These are phyloP conservation scores for Paecilomyces formosus DNA, from an alignment of 2,329 filamentous ascomycete species.

Conservation along the genomic window DNA sequence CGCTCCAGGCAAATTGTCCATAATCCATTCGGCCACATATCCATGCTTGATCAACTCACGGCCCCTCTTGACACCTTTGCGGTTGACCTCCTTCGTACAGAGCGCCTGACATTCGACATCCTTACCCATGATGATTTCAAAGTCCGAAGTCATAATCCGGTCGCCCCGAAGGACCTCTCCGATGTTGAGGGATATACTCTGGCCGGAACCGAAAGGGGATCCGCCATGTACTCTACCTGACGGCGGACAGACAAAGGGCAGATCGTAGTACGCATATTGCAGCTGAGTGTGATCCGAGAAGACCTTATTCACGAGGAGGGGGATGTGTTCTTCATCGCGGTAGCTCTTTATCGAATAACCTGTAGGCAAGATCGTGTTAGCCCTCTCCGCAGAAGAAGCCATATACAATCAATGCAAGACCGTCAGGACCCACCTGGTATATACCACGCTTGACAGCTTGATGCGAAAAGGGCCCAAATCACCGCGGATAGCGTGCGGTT, in stretches of 20 bases:
- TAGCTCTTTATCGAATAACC: constrained; percentile 82
- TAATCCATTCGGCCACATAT: constrained; percentile 89
- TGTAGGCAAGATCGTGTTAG: constrained; percentile 21
- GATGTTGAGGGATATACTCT: constrained; percentile 73
- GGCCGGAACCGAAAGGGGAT: constrained; percentile 63
- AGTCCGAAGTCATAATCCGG: constrained; percentile 76
- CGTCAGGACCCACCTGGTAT: constrained; percentile 65
- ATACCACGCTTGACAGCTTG: constrained; percentile 64
- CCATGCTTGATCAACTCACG: constrained; percentile 67
- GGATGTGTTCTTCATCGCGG: constrained; percentile 65
- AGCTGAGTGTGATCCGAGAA: constrained; percentile 84
- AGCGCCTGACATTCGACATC: constrained; percentile 67
- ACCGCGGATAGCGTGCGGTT: constrained; percentile 20
- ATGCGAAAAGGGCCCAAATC: constrained; percentile 29
- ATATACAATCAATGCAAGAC: no score
- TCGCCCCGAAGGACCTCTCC: constrained; percentile 84
- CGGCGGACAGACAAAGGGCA: constrained; percentile 79
- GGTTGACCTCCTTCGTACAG: constrained; percentile 61
- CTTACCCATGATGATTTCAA: constrained; percentile 69
- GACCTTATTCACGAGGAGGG: constrained; percentile 84
- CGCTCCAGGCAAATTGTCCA: constrained; percentile 82
- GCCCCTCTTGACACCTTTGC: constrained; percentile 58
- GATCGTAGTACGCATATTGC: constrained; percentile 85
- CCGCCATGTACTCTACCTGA: constrained; percentile 60
- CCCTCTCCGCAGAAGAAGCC: constrained; percentile 20